A percentile compares a stretch with the other conserved stretches of the same genome.
phyloP scores from a whole-genome alignment of 2,329 filamentous ascomycete genomes.

The Hypocrella siamensis region DNA sequence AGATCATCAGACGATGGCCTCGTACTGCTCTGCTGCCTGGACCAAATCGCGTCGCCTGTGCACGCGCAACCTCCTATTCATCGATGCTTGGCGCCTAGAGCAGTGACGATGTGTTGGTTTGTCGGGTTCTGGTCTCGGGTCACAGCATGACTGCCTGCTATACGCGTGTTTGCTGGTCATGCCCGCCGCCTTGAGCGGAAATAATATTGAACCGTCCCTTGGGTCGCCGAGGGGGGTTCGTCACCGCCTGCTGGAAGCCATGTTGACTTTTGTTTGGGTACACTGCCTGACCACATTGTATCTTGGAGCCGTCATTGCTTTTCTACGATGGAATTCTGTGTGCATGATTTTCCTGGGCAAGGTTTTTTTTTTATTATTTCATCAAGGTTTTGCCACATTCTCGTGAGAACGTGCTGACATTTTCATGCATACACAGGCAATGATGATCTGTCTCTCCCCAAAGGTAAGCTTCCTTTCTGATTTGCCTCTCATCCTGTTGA shows the following conservation, averaged over 20 bases:
- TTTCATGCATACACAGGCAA: conserved; percentile 26
- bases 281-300: too few relatives aligned
- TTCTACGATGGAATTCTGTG: too few relatives aligned
- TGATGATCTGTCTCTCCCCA: conserved; percentile 48
- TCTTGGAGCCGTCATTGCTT: too few relatives aligned
- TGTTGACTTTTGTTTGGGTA: too few relatives aligned
- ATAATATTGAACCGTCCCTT: conserved; percentile 1
- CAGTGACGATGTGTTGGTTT: not conserved
- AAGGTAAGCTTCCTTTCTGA: conserved; percentile 29
- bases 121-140: not conserved
- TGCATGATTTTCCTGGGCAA: too few relatives aligned
- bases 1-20: too few relatives aligned
- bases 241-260: too few relatives aligned
- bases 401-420: conserved; percentile 14
- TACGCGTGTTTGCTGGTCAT: not conserved
- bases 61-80: not conserved
- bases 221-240: too few relatives aligned
- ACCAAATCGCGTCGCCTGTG: not conserved
- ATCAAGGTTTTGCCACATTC: not conserved
- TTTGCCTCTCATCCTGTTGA: not conserved
- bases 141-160: conserved; percentile 1
- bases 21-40: not conserved
- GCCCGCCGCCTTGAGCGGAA: not conserved
- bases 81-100: not conserved
- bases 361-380: too few relatives aligned